phyloP scores from a whole-genome alignment of 306 rosid species.

The Castanospermum australe region DNA sequence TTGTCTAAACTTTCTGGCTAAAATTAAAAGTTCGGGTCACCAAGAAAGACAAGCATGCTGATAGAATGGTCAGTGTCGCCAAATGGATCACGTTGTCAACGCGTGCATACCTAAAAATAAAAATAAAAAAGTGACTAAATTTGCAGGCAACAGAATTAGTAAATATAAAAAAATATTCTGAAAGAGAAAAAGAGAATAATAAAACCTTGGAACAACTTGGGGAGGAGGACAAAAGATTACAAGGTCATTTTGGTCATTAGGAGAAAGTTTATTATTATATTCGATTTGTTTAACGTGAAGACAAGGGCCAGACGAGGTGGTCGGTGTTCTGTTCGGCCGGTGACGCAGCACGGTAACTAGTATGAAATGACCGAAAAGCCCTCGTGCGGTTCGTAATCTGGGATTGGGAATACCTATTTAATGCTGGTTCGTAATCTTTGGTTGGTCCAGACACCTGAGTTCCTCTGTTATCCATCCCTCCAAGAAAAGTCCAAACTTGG shows the following conservation, averaged over 20 bases:
- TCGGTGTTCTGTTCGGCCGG: not conserved
- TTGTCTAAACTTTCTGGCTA: too few relatives aligned
- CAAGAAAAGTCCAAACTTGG: constrained; percentile 17
- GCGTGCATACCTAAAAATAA: too few relatives aligned
- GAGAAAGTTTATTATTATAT: not conserved
- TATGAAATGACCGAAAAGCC: constrained; percentile 11
- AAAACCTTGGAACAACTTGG: not conserved
- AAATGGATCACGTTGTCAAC: not conserved
- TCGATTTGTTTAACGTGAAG: not conserved
- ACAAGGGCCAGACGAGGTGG: not conserved
- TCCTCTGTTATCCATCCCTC: constrained; percentile 3
- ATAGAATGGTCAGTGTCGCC: too few relatives aligned
- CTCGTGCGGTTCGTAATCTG: not conserved
- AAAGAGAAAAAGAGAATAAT: not conserved
- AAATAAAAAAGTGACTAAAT: too few relatives aligned
- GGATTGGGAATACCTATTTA: constrained; percentile 34
- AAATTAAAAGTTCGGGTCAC: too few relatives aligned
- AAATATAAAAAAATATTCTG: not conserved
- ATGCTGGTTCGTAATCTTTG: not conserved
- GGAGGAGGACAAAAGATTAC: not conserved
- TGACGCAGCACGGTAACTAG: not conserved
- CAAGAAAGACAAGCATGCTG: too few relatives aligned
- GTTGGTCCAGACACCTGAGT: not conserved
- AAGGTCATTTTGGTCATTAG: not conserved
- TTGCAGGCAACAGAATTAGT: not conserved